phyloP scores from a whole-genome alignment of 805 yeast genomes.

The Hanseniaspora lindneri region DNA sequence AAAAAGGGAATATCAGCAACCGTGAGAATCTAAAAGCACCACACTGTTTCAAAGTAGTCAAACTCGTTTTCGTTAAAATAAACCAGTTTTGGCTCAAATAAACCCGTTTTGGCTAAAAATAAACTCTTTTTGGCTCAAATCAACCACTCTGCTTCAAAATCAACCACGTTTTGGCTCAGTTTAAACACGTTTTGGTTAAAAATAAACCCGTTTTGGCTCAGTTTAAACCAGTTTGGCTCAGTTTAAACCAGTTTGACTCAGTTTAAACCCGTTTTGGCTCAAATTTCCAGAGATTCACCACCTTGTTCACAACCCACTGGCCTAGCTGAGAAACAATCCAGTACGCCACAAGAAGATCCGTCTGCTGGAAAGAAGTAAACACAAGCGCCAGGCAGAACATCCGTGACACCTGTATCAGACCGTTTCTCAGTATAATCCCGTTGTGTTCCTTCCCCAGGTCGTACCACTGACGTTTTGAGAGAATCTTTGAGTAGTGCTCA shows the following conservation, averaged over 20 bases:
- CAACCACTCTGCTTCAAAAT: too few species aligned
- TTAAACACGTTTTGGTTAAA: too few species aligned
- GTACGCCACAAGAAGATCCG: slow-evolving; percentile 67
- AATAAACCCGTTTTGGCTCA: too few species aligned
- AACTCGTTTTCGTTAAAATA: too few species aligned
- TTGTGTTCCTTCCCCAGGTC: slow-evolving; percentile 23
- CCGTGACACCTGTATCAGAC: slow-evolving; percentile 59
- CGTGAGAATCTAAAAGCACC: too few species aligned
- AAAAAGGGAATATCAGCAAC: too few species aligned
- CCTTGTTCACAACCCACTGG: slow-evolving; percentile 62
- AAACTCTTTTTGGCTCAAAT: too few species aligned
- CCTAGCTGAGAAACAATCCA: slow-evolving; percentile 80
- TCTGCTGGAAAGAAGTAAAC: slow-evolving; percentile 78
- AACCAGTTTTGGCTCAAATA: too few species aligned
- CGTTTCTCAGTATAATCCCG: slow-evolving; percentile 25
- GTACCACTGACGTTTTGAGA: slow-evolving; percentile 29
- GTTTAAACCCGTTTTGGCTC: slow-evolving; percentile 14
- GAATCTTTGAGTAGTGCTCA: slow-evolving; percentile 68
- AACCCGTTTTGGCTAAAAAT: too few species aligned
- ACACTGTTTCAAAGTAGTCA: too few species aligned
- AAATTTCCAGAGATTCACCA: slow-evolving; percentile 55
- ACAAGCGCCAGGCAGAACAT: slow-evolving; percentile 67
- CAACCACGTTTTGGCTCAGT: too few species aligned
- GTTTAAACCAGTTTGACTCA: not conserved
- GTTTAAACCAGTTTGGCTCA: too few species aligned